A percentile compares a stretch with the other conserved stretches of the same genome.
These are phyloP conservation scores for Mrakia blollopis DNA, from an alignment of 768 basidiomycete genomes.

Conservation along the genomic window DNA sequence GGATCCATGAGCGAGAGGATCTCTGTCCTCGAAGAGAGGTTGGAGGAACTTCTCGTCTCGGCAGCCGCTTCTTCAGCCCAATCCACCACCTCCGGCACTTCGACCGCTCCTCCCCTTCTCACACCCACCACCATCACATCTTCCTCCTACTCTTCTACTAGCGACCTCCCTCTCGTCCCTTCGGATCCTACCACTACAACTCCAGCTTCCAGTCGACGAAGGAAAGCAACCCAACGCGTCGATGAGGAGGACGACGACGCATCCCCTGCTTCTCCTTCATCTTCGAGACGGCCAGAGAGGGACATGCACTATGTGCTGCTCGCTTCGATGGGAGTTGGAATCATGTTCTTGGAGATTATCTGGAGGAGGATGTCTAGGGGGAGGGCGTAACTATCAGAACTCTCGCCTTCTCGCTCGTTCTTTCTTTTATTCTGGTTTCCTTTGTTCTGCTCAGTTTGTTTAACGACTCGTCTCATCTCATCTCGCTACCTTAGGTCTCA, in stretches of 20 bases:
- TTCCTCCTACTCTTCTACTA: neutral
- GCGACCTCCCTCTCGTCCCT: no score
- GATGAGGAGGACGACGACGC: neutral
- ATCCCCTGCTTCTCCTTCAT: neutral
- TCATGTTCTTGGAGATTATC: neutral
- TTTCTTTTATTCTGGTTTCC: no score
- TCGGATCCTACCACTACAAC: no score
- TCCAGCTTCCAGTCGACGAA: no score
- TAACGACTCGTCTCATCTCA: no score
- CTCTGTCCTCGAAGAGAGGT: neutral
- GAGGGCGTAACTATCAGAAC: no score
- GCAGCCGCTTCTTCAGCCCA: neutral
- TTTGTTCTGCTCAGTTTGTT: no score
- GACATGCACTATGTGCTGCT: slow-evolving; percentile 7
- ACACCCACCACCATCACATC: neutral
- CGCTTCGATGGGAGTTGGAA: slow-evolving; percentile 3
- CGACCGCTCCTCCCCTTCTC: neutral
- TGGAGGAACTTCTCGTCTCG: neutral
- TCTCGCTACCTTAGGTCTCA: no score
- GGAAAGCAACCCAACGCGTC: neutral
- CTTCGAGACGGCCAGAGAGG: neutral
- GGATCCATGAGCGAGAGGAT: slow-evolving; percentile 1
- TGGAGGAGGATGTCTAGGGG: neutral
- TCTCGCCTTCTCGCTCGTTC: no score
- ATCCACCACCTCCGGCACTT: neutral